Base-by-base conservation (phyloP, 257 asterid genomes). In the Voacanga thouarsii region DNA sequence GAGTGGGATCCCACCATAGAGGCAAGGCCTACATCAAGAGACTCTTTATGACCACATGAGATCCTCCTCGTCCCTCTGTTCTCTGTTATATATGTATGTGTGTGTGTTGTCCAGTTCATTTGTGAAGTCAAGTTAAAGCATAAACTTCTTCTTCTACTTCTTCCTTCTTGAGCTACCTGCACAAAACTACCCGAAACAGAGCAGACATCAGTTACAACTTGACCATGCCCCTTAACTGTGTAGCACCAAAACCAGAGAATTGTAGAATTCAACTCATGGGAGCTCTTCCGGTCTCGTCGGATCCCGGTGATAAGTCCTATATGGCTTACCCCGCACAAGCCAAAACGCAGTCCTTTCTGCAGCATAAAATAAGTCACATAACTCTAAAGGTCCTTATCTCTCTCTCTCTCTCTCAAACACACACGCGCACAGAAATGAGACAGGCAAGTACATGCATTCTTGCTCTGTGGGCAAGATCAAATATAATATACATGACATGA, bases 211-310 rank as follows among this genome's bases (percentile, higher is more conserved):
- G 56, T 19, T 41, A 60, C 26, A 43, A 63, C 45, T 80, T 79
- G 66, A 87, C 87, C 89, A 94, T 92, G 96, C 90, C 93, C 69
- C 90, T 87, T 51, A 77, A 81, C 83, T 84, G 91, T 26, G 88
- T 90, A 47, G 86, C 89, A 55, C 93, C 93, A 33, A 89, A 88
- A 75, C 90, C 89, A 28, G 97, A 78, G 59, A 83, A 80, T 61
- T 78, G 68, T 76, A 88, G 83, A 83, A 79, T 83, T 37, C 75
- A 82, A 69, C 76, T 82, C 67, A 85, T 90, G 82, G 83, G 78
- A 45, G 81, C 75, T 43, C 81, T 60, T 72, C 89, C 90, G 1
- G 67, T 75, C 44, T 72, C 77, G 76, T 80, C 83, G 5, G 84
- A 80, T 75, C 84, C 68, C 68, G 56, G 80, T 61, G 90, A 83